These are phyloP conservation scores for Lippia alba DNA, from an alignment of 305 asterid species.

Conservation along the genomic window DNA sequence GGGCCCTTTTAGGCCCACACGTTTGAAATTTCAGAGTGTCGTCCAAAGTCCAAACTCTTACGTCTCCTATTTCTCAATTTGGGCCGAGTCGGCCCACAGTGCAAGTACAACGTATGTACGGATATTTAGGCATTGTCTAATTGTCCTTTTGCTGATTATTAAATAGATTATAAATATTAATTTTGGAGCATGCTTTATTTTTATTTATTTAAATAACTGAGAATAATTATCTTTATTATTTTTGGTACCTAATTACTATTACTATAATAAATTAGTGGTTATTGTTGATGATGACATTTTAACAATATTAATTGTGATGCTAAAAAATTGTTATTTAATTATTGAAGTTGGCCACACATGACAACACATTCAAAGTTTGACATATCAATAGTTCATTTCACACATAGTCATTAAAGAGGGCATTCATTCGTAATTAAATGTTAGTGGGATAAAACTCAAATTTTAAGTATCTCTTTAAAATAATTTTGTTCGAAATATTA, in stretches of 20 bases:
- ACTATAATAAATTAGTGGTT: background rate
- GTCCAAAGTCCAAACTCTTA: background rate
- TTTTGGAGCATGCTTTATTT: background rate
- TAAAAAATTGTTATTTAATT: no score
- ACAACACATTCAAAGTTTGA: no score
- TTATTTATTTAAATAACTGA: background rate
- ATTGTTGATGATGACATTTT: no score
- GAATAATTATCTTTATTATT: background rate
- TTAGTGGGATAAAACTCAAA: no score
- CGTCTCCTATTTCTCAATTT: background rate
- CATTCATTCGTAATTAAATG: no score
- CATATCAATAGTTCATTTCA: no score
- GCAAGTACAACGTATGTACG: constrained; percentile 22
- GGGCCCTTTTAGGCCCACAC: background rate
- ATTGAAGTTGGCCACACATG: no score
- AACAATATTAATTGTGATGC: no score
- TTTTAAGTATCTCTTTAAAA: no score
- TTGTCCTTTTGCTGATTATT: background rate
- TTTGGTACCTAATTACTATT: background rate
- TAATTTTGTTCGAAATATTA: no score
- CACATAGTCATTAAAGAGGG: no score
- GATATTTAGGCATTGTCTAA: background rate
- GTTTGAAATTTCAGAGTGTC: background rate
- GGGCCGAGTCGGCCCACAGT: background rate
- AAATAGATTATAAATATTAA: no score